Conservation (phyloP, 2,329 filamentous ascomycete genomes). For the Aspergillus sp. region DNA sequence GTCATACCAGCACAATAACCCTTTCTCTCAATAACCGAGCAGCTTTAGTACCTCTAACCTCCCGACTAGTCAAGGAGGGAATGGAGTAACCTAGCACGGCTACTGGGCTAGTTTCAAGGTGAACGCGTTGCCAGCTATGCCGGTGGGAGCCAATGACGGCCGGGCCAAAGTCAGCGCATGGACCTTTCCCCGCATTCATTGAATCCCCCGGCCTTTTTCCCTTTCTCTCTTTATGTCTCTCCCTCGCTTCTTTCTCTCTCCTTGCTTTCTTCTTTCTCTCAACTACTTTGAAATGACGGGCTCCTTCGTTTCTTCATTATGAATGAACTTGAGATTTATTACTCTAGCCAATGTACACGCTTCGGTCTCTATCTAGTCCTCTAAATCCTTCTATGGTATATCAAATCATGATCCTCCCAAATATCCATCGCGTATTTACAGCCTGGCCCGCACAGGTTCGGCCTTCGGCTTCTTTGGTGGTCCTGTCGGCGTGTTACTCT, state of each 20-base stretch:
- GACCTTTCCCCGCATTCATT: slow-evolving; percentile 15
- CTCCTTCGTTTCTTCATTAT: background rate
- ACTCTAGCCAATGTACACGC: background rate
- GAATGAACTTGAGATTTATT: slow-evolving; percentile 8
- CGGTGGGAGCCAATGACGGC: slow-evolving; percentile 4
- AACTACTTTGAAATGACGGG: background rate
- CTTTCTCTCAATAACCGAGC: background rate
- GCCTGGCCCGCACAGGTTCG: slow-evolving; percentile 27
- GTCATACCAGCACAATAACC: background rate
- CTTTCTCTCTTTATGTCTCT: background rate
- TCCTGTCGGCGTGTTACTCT: slow-evolving; percentile 45
- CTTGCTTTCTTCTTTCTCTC: background rate
- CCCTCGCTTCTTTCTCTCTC: background rate
- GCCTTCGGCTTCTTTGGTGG: slow-evolving; percentile 23
- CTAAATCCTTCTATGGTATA: slow-evolving; percentile 6
- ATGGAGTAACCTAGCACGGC: background rate
- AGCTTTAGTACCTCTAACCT: background rate
- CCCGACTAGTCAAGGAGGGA: background rate
- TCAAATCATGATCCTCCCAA: slow-evolving; percentile 3
- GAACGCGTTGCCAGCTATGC: background rate
- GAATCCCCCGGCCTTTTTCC: background rate
- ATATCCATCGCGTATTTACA: slow-evolving; percentile 23
- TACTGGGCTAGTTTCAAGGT: background rate
- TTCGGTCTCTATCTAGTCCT: slow-evolving; percentile 11
- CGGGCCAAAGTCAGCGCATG: slow-evolving; percentile 8